A percentile compares a stretch with the other conserved stretches of the same genome.
Evolutionary conservation across 371 early-diverging fungal species (phyloP).

Genomic region (Phascolomyces articulosus): DNA sequence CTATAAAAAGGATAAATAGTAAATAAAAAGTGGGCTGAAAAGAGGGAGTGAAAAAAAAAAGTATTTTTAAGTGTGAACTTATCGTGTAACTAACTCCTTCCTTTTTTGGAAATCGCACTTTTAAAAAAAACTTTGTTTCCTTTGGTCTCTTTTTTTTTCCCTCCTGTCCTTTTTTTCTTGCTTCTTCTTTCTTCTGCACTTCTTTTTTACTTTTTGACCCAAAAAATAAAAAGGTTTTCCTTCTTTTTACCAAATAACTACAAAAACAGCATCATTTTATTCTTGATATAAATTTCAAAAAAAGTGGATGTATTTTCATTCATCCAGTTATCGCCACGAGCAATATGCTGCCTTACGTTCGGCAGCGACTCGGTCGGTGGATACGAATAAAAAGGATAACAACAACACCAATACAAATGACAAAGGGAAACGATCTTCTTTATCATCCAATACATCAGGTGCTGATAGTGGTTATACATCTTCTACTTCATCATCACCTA

Average conservation of each 20-base stretch:
- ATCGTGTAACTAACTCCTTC: not conserved
- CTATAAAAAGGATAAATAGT: no score
- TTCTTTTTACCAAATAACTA: constrained; percentile 1
- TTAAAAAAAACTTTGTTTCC: constrained; percentile 3
- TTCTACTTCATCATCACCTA: constrained; percentile 34
- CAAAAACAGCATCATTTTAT: not conserved
- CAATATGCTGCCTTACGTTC: constrained; percentile 32
- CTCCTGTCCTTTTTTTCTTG: constrained; percentile 16
- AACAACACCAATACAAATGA: no score
- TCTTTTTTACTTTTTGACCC: no score
- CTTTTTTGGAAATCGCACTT: not conserved
- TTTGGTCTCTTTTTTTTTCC: constrained; percentile 13
- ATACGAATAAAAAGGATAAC: constrained; percentile 10
- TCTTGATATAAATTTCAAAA: not conserved
- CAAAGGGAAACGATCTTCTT: constrained; percentile 27
- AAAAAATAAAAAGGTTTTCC: not conserved
- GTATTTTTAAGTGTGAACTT: not conserved
- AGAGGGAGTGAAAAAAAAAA: not conserved
- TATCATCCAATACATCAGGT: constrained; percentile 37
- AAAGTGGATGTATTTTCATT: constrained; percentile 42
- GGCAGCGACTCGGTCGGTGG: constrained; percentile 11
- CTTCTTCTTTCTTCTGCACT: constrained; percentile 2
- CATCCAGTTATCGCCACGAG: constrained; percentile 43
- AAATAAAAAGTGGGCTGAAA: no score
- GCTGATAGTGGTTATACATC: constrained; percentile 51